Evolutionary conservation across 1,284 basidiomycete species (phyloP), one percentile per base, ranked within the genome.

Genomic region (Cutaneotrichosporon cutaneum): DNA sequence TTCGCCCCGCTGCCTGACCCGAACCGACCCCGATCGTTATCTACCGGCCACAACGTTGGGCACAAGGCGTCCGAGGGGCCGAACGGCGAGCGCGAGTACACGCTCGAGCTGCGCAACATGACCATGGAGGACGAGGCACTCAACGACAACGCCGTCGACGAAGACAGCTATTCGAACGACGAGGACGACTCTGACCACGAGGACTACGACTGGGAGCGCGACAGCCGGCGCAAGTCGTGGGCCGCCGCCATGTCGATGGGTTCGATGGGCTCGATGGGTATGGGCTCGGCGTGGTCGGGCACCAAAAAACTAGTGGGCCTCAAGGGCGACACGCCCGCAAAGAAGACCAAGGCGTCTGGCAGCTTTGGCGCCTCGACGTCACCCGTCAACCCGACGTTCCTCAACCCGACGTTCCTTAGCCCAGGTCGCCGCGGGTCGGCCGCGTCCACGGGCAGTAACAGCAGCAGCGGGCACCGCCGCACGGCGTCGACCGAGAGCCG

Each of bases 1-100:
- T 80, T 80, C 48, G 78, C 78, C 1, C 78, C 78, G 1, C 69
- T 80, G 4, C 78, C 78, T 21, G 76, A 78, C 62, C 77, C 78
- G 1, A 60, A 68, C 47, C 60, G 75, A 27, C 75, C 74, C 8
- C 67, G 78, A 10, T 77, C 75, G 14, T 66, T 78, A 4, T 77
- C 74, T 14, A 78, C 61, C 3, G 78, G 77, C 10, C 60, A 69
- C 48, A 77, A 77, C 42, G 63, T 77, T 30, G 72, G 58, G 16
- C 54, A 59, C 32, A 56, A 44, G 32, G 51, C 47, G 7, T 9
- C 61, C 45, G 60, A 66, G 58, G 53, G 67, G 47, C 39, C 55
- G 11, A 58, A 68, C 39, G 59, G 63, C 32, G 59, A 60, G 55
- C 52, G 62, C 21, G 32, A 65, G 54, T 68, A 69, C 61, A 53